phyloP scores from a whole-genome alignment of 352 stramenopile genomes.

The Globisporangium mamillatum region DNA sequence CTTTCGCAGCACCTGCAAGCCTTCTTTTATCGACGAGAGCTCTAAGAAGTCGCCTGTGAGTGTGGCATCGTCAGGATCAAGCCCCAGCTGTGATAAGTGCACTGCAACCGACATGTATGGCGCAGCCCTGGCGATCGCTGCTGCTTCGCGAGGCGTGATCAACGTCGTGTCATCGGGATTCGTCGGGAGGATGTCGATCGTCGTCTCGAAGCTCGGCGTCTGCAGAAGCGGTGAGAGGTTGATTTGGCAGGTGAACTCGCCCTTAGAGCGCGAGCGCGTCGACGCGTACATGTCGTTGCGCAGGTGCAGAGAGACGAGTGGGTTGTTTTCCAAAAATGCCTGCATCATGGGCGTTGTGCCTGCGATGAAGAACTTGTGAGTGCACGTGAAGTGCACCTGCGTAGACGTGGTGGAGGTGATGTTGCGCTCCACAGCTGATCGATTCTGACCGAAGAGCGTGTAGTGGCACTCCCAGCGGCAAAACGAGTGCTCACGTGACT shows the following conservation, averaged over 20 bases:
- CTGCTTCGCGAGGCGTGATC: conserved; percentile 57
- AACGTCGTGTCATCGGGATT: conserved; percentile 19
- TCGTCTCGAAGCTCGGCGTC: conserved; percentile 34
- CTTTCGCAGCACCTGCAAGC: conserved; percentile 60
- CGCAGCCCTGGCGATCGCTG: conserved; percentile 27
- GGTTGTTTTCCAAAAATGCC: conserved; percentile 32
- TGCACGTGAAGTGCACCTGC: conserved; percentile 57
- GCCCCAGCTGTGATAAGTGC: conserved; percentile 33
- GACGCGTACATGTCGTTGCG: conserved; percentile 78
- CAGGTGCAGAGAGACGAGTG: conserved; percentile 35
- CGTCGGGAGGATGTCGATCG: conserved; percentile 43
- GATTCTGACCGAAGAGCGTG: conserved; percentile 46
- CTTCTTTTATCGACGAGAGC: conserved; percentile 38
- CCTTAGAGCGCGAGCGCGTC: conserved; percentile 34
- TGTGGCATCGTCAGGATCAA: conserved; percentile 38
- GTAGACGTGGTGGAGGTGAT: conserved; percentile 4
- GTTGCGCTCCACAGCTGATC: conserved; percentile 52
- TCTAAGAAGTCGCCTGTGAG: conserved; percentile 42
- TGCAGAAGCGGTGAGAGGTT: conserved; percentile 35
- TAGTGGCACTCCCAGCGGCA: conserved; percentile 78
- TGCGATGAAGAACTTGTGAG: conserved; percentile 57
- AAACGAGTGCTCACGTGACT: conserved; percentile 51
- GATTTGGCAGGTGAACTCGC: conserved; percentile 50
- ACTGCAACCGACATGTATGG: conserved; percentile 55
- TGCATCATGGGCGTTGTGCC: conserved; percentile 32